These are phyloP conservation scores for Neurospora sp. DNA, from an alignment of 495 filamentous ascomycete species.

Conservation along the genomic window DNA sequence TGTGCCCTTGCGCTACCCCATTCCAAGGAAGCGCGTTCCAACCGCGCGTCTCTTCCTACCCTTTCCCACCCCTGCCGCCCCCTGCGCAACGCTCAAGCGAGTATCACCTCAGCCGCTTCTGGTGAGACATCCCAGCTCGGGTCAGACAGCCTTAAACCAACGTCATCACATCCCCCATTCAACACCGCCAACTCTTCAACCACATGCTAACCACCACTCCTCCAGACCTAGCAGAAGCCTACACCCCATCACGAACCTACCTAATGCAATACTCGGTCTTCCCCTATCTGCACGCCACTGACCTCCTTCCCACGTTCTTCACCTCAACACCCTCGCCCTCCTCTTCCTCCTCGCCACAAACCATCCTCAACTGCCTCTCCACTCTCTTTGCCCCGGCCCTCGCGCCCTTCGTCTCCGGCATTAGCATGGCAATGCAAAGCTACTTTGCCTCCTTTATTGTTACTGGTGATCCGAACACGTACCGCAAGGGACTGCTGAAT, in stretches of 20 bases:
- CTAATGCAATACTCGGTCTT: slow-evolving; percentile 27
- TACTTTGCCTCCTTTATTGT: slow-evolving; percentile 30
- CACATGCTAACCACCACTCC: background rate
- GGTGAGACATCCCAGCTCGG: background rate
- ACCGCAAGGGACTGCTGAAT: slow-evolving; percentile 19
- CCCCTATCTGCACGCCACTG: slow-evolving; percentile 23
- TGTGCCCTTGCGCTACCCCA: background rate
- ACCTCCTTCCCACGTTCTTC: slow-evolving; percentile 28
- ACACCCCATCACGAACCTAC: background rate
- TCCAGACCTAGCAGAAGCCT: background rate
- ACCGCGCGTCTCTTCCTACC: background rate
- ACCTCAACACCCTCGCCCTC: slow-evolving; percentile 18
- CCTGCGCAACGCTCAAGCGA: background rate
- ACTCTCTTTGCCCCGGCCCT: slow-evolving; percentile 22
- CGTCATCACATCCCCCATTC: background rate
- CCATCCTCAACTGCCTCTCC: slow-evolving; percentile 20
- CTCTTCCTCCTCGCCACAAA: slow-evolving; percentile 1
- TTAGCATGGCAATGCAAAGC: slow-evolving; percentile 29
- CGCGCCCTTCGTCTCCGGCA: slow-evolving; percentile 19
- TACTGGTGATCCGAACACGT: slow-evolving; percentile 29
- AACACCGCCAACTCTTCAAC: slow-evolving; percentile 18
- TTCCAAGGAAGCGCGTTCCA: background rate
- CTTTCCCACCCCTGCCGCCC: background rate
- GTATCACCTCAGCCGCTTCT: background rate
- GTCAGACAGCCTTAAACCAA: background rate